These are phyloP conservation scores for Cytospora mali DNA, from an alignment of 2,329 filamentous ascomycete species.

Conservation along the genomic window DNA sequence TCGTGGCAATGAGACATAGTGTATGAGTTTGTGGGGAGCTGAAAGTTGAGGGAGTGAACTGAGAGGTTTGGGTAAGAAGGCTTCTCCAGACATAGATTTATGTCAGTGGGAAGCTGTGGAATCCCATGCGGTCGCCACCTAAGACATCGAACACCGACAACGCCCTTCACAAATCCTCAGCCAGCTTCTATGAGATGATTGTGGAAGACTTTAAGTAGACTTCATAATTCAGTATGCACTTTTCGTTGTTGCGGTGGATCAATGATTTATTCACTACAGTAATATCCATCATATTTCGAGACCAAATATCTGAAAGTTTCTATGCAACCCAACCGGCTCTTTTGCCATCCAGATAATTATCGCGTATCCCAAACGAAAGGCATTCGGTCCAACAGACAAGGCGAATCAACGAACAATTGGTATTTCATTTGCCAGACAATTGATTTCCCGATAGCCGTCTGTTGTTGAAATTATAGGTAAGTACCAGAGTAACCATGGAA, in stretches of 20 bases:
- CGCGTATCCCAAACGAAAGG: background rate
- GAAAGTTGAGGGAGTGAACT: background rate
- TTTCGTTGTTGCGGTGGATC: background rate
- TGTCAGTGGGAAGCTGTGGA: constrained; percentile 11
- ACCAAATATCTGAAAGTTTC: background rate
- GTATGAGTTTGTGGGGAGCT: background rate
- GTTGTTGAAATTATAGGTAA: background rate
- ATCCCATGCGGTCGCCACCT: background rate
- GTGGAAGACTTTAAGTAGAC: background rate
- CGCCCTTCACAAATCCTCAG: background rate
- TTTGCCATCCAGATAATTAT: background rate
- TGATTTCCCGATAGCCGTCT: background rate
- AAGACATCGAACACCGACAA: background rate
- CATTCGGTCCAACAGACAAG: no score
- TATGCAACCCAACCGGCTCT: background rate
- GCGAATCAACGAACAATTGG: no score
- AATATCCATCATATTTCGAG: background rate
- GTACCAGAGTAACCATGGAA: background rate
- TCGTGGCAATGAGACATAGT: constrained; percentile 39
- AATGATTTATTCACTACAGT: no score
- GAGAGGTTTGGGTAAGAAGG: constrained; percentile 24
- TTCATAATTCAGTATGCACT: background rate
- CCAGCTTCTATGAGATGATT: background rate
- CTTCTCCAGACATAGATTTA: background rate
- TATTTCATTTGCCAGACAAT: background rate